These are phyloP conservation scores for Lophium mytilinum DNA, from an alignment of 495 filamentous ascomycete species.

Conservation along the genomic window DNA sequence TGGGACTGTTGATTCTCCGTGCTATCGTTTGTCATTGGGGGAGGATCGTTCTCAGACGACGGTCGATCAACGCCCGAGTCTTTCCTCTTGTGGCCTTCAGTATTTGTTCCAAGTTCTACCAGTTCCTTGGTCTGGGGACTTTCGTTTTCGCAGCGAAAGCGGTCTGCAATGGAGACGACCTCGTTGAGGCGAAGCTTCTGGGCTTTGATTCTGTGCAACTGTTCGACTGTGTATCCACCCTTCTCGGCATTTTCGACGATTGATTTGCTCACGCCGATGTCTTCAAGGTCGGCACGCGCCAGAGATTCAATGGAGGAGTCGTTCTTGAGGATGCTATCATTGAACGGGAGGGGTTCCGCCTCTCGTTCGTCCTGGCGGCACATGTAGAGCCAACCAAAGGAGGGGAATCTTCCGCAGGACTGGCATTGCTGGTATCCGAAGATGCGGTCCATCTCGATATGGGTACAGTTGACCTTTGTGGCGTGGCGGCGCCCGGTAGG, in stretches of 20 bases:
- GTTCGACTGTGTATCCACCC: slow-evolving; percentile 42
- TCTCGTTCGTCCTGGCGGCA: slow-evolving; percentile 50
- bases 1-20: no score
- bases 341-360: neutral
- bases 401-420: slow-evolving; percentile 40
- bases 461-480: slow-evolving; percentile 43
- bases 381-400: slow-evolving; percentile 57
- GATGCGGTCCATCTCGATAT: slow-evolving; percentile 50
- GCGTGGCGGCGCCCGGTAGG: neutral
- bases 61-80: no score
- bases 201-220: slow-evolving; percentile 35
- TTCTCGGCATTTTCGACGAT: slow-evolving; percentile 43
- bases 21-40: neutral
- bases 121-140: no score
- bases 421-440: slow-evolving; percentile 44
- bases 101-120: no score
- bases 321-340: neutral
- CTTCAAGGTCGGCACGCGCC: slow-evolving; percentile 23
- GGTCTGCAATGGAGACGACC: slow-evolving; percentile 3
- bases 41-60: neutral
- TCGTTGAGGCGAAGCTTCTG: slow-evolving; percentile 36
- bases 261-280: slow-evolving; percentile 33
- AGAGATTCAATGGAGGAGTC: slow-evolving; percentile 10
- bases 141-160: neutral
- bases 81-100: no score